These are phyloP conservation scores for Avena eriantha DNA, from an alignment of 176 grass and related monocot species.

Conservation along the genomic window DNA sequence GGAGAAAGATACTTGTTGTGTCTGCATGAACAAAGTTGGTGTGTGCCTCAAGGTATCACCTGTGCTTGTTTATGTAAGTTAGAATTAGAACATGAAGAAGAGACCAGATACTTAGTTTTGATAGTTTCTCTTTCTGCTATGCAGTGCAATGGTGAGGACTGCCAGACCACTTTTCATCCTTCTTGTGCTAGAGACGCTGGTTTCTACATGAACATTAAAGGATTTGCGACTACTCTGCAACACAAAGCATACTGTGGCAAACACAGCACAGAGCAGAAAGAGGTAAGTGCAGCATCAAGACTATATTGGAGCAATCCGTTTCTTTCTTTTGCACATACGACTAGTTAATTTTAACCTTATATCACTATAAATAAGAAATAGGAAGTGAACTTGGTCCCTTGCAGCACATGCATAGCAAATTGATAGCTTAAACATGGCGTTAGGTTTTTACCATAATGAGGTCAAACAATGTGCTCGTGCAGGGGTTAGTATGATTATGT, in stretches of 20 bases:
- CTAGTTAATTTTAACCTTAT: conserved; percentile 11
- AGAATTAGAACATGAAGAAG: conserved; percentile 34
- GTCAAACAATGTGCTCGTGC: conserved; percentile 23
- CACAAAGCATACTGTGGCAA: conserved; percentile 89
- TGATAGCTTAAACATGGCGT: conserved; percentile 13
- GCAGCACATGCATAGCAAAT: not conserved
- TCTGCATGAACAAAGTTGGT: conserved; percentile 68
- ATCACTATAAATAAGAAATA: conserved; percentile 23
- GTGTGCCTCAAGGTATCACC: conserved; percentile 72
- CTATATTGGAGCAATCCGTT: conserved; percentile 37
- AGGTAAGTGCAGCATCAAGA: conserved; percentile 49
- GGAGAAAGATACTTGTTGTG: conserved; percentile 76
- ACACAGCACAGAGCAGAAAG: conserved; percentile 80
- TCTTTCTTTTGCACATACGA: conserved; percentile 20
- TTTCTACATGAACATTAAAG: conserved; percentile 94
- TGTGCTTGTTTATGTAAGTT: conserved; percentile 29
- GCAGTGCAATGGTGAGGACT: conserved; percentile 85
- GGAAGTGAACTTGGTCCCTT: conserved; percentile 11
- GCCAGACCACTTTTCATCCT: conserved; percentile 82
- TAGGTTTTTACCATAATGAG: not conserved
- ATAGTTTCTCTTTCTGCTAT: conserved; percentile 44
- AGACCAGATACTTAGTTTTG: conserved; percentile 38
- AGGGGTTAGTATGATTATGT: not conserved
- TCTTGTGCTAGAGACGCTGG: conserved; percentile 83
- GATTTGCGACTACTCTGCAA: conserved; percentile 50